phyloP scores from a whole-genome alignment of 306 rosid genomes.

The Castanopsis chinensis region DNA sequence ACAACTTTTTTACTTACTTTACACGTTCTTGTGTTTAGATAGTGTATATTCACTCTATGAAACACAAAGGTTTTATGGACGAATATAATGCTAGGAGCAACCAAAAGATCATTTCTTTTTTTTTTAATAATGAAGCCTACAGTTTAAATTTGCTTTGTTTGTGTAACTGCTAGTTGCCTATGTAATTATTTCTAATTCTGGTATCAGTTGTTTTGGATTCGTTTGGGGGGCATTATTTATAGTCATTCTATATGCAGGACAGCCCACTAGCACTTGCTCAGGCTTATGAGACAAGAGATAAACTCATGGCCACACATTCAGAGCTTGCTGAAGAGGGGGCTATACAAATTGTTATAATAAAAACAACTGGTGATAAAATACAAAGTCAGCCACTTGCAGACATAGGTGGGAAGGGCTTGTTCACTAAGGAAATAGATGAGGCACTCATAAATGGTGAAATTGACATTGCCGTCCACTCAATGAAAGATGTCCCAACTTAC shows the following conservation, averaged over 20 bases:
- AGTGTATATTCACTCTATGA: background rate
- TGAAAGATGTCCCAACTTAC: slow-evolving; percentile 93
- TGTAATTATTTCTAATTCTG: background rate
- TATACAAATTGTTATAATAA: slow-evolving; percentile 71
- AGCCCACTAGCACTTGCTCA: slow-evolving; percentile 95
- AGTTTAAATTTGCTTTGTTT: background rate
- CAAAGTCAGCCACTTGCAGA: slow-evolving; percentile 81
- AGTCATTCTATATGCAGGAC: slow-evolving; percentile 49
- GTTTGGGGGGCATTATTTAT: slow-evolving; percentile 26
- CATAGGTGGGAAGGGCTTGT: slow-evolving; percentile 90
- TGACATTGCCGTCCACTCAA: slow-evolving; percentile 90
- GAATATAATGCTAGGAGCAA: background rate
- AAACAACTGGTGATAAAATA: slow-evolving; percentile 90
- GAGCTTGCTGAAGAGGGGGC: slow-evolving; percentile 91
- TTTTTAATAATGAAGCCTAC: background rate
- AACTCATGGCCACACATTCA: slow-evolving; percentile 67
- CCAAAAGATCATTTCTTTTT: background rate
- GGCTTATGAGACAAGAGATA: slow-evolving; percentile 84
- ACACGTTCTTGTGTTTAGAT: background rate
- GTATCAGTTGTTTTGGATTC: background rate
- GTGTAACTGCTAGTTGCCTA: slow-evolving; percentile 6
- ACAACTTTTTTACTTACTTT: background rate
- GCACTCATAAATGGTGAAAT: slow-evolving; percentile 72
- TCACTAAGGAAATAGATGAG: slow-evolving; percentile 91
- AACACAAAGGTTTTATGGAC: background rate